These are phyloP conservation scores for Verticillium isaacii DNA, from an alignment of 2,329 filamentous ascomycete genomes.

Conservation along the genomic window DNA sequence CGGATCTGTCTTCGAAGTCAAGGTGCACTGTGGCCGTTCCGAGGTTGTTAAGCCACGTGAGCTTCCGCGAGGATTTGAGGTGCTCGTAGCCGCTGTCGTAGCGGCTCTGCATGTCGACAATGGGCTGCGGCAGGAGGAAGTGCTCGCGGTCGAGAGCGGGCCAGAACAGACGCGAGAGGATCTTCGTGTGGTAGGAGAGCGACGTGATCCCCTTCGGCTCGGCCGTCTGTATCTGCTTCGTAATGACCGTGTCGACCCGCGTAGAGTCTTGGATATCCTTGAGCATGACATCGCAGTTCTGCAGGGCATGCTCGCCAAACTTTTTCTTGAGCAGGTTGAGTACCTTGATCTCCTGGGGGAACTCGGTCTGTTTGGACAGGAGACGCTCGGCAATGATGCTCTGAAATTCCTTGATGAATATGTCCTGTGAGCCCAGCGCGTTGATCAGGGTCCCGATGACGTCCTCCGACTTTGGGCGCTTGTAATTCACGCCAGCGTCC, in stretches of 20 bases:
- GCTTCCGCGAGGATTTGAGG: conserved; percentile 77
- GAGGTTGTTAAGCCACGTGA: conserved; percentile 82
- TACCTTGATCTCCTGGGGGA: conserved; percentile 76
- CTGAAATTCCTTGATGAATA: conserved; percentile 93
- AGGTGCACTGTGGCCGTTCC: conserved; percentile 78
- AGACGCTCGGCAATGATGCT: conserved; percentile 82
- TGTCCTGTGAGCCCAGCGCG: conserved; percentile 82
- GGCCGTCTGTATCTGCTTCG: conserved; percentile 29
- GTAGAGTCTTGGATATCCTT: conserved; percentile 84
- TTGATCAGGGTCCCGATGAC: conserved; percentile 87
- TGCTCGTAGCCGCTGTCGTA: conserved; percentile 75
- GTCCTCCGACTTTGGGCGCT: conserved; percentile 81
- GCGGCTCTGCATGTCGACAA: conserved; percentile 56
- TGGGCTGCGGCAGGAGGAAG: conserved; percentile 58
- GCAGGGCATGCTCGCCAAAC: conserved; percentile 79
- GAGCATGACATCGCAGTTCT: conserved; percentile 96
- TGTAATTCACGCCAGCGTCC: conserved; percentile 89
- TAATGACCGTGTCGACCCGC: conserved; percentile 65
- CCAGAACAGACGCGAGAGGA: conserved; percentile 92
- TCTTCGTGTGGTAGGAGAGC: conserved; percentile 67
- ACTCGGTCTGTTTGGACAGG: conserved; percentile 59
- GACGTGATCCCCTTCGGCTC: conserved; percentile 10
- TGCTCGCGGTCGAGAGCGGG: conserved; percentile 69
- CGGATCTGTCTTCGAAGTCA: conserved; percentile 73
- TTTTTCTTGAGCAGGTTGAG: conserved; percentile 83